These are phyloP conservation scores for Globisporangium radiosum DNA, from an alignment of 352 stramenopile species.

Conservation along the genomic window DNA sequence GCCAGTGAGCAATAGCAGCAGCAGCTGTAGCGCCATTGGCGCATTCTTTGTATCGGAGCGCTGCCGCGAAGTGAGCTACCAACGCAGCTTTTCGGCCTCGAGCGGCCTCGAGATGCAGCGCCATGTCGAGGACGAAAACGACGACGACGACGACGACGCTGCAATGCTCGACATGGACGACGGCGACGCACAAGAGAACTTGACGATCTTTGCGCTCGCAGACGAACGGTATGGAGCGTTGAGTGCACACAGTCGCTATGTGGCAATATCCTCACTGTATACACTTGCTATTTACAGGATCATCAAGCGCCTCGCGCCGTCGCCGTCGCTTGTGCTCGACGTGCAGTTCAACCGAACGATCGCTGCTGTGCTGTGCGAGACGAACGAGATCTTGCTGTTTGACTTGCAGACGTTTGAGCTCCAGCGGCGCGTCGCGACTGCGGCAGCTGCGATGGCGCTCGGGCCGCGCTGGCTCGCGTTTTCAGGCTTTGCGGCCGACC, in stretches of 20 bases:
- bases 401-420: conserved; percentile 47
- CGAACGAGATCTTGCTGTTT: conserved; percentile 57
- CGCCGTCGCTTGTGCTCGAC: conserved; percentile 61
- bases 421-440: conserved; percentile 33
- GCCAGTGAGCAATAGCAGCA: neutral
- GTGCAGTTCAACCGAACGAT: conserved; percentile 50
- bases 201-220: conserved; percentile 42
- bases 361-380: conserved; percentile 62
- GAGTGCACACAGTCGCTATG: no score
- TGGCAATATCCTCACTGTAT: no score
- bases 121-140: conserved; percentile 28
- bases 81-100: conserved; percentile 5
- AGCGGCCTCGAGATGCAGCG: conserved; percentile 20
- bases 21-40: conserved; percentile 8
- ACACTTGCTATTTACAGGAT: conserved; percentile 19
- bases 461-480: conserved; percentile 68
- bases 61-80: conserved; percentile 28
- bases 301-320: conserved; percentile 41
- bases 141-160: conserved; percentile 20
- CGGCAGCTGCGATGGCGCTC: conserved; percentile 57
- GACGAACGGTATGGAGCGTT: conserved; percentile 30
- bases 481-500: conserved; percentile 29
- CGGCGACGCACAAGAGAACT: conserved; percentile 34
- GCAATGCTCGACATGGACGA: conserved; percentile 26
- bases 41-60: conserved; percentile 53